Evolutionary conservation across 345 rosid genomes (phyloP).

Genomic region (Arabidopsis suecica): DNA sequence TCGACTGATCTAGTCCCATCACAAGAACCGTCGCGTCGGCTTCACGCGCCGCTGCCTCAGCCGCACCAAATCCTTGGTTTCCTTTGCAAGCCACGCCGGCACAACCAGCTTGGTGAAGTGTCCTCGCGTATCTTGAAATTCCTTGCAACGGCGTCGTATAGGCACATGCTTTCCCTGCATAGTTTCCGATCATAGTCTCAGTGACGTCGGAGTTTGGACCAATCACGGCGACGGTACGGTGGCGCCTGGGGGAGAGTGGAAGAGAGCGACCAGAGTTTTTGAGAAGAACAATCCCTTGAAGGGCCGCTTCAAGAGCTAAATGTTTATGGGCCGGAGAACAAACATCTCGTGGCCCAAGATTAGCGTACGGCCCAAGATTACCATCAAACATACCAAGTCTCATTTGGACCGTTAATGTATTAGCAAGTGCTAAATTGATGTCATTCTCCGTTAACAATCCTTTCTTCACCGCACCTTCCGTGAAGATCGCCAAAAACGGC

Average conservation of each 20-base stretch:
- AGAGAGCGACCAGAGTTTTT: constrained; percentile 57
- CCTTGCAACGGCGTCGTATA: constrained; percentile 81
- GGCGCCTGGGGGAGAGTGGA: constrained; percentile 63
- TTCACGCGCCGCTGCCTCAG: constrained; percentile 63
- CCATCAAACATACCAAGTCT: constrained; percentile 97
- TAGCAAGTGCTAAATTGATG: constrained; percentile 73
- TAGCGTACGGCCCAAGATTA: constrained; percentile 68
- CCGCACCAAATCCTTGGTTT: constrained; percentile 52
- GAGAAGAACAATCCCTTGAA: constrained; percentile 84
- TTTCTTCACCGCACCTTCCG: constrained; percentile 61
- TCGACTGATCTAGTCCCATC: constrained; percentile 91
- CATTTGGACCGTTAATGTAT: constrained; percentile 87
- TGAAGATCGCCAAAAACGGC: constrained; percentile 74
- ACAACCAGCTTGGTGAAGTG: constrained; percentile 75
- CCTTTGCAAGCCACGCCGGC: constrained; percentile 57
- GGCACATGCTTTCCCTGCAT: constrained; percentile 85
- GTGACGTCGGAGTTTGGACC: constrained; percentile 96
- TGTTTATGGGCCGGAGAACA: constrained; percentile 71
- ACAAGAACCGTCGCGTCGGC: constrained; percentile 82
- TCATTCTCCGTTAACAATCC: constrained; percentile 59
- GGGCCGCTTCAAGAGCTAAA: constrained; percentile 85
- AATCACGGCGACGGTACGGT: constrained; percentile 75
- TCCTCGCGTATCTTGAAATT: constrained; percentile 60
- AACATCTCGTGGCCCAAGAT: constrained; percentile 81
- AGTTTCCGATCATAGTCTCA: constrained; percentile 93